A percentile compares a stretch with the other conserved stretches of the same genome.
Evolutionary conservation across 2,329 filamentous ascomycete species (phyloP).

Genomic region (Endoconidiophora laricicola): DNA sequence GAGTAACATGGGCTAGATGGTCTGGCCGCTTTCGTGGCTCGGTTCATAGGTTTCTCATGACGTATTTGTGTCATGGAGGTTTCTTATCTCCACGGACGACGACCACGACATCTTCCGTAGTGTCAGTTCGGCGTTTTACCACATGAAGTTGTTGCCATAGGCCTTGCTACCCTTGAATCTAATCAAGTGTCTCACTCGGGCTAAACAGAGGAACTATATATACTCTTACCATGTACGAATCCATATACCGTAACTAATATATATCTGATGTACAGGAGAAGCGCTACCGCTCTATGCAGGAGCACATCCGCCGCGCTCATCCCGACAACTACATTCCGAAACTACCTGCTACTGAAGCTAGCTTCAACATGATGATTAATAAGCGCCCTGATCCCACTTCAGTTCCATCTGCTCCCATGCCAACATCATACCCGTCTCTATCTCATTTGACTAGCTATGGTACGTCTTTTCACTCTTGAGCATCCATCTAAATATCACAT

Average conservation of each 20-base stretch:
- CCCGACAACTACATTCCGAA: slow-evolving; percentile 96
- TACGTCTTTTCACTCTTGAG: slow-evolving; percentile 14
- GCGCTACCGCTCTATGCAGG: slow-evolving; percentile 95
- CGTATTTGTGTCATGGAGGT: too few species aligned
- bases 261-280: slow-evolving; percentile 51
- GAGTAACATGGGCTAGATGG: too few species aligned
- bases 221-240: slow-evolving; percentile 4
- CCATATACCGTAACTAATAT: not conserved
- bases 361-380: slow-evolving; percentile 91
- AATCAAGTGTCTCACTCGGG: too few species aligned
- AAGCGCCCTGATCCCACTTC: slow-evolving; percentile 29
- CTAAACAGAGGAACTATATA: not conserved
- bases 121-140: too few species aligned
- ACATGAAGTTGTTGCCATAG: too few species aligned
- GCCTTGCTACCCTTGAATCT: too few species aligned
- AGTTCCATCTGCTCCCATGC: slow-evolving; percentile 23
- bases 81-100: too few species aligned
- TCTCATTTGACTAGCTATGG: not conserved
- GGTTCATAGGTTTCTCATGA: too few species aligned
- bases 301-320: slow-evolving; percentile 94
- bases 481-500: slow-evolving; percentile 14
- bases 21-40: too few species aligned
- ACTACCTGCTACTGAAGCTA: slow-evolving; percentile 93
- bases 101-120: too few species aligned
- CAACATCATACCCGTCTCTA: slow-evolving; percentile 16